A percentile compares a stretch with the other conserved stretches of the same genome.
These are phyloP conservation scores for Viola pubescens DNA, from an alignment of 441 rosid species.

Conservation along the genomic window DNA sequence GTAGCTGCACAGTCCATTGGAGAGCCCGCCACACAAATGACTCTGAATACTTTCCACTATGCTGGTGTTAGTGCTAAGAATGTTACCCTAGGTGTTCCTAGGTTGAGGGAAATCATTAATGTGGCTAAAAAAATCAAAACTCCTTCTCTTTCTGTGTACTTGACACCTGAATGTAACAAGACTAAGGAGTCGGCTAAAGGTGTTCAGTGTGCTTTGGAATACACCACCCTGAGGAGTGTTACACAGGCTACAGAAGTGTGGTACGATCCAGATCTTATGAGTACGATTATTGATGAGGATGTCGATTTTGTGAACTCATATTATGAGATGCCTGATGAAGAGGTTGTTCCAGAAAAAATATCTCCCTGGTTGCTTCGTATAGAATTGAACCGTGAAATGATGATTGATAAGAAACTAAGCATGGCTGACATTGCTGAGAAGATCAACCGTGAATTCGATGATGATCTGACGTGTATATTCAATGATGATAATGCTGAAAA, in stretches of 20 bases:
- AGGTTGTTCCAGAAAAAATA: slow-evolving; percentile 81
- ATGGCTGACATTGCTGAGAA: slow-evolving; percentile 98
- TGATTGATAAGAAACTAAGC: slow-evolving; percentile 96
- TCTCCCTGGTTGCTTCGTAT: slow-evolving; percentile 98
- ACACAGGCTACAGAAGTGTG: slow-evolving; percentile 97
- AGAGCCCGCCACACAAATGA: slow-evolving; percentile 99
- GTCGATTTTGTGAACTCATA: slow-evolving; percentile 87
- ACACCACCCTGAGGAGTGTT: slow-evolving; percentile 94
- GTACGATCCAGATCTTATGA: slow-evolving; percentile 97
- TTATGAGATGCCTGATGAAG: slow-evolving; percentile 99
- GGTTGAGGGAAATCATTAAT: slow-evolving; percentile 93
- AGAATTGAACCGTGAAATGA: slow-evolving; percentile 98
- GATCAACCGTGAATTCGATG: slow-evolving; percentile 90
- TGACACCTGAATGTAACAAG: slow-evolving; percentile 64
- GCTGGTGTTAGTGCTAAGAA: slow-evolving; percentile 99
- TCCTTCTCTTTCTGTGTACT: slow-evolving; percentile 84
- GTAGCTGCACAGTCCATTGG: slow-evolving; percentile 99
- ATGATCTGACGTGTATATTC: slow-evolving; percentile 91
- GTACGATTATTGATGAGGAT: slow-evolving; percentile 90
- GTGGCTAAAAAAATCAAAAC: slow-evolving; percentile 97
- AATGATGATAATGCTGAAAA: slow-evolving; percentile 96
- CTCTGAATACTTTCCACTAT: slow-evolving; percentile 94
- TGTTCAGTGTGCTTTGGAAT: slow-evolving; percentile 96
- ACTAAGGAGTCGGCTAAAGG: slow-evolving; percentile 94
- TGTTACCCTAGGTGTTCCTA: slow-evolving; percentile 96